Base-by-base conservation (phyloP, 192 early-diverging fungal genomes). In the Coemansia sp. region DNA sequence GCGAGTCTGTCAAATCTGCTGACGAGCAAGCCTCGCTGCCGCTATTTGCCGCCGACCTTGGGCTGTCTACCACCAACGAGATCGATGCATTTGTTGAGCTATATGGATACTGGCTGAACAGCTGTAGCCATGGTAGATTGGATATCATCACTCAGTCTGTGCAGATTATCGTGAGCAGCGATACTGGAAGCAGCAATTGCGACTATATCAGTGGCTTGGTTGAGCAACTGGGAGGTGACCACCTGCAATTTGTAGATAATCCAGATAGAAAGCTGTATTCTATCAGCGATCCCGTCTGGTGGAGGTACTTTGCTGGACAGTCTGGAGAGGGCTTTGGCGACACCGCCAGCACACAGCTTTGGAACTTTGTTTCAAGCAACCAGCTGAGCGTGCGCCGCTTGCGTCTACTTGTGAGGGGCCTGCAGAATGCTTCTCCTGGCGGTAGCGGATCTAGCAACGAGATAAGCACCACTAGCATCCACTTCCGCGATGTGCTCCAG, bases 401-500 rank as follows among this genome's bases (percentile, higher is more conserved):
- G 46, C 60, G 39, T 42, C 60, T 32, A 39, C 2, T 70, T 8
- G 33, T 63, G 9, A 8, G 33, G 7, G 67, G 67, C 20, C 13
- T 70, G 60, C 29, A 33, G 33, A 29, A 32, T 3, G 46, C 46
- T 14, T 29, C 43, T 15, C 50, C 56, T 20, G 40, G 19, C 37
- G 10, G 5, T 13, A 18, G 32, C 25, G 39, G 25, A 22, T 18
- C 11, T 10, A n/a, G 18, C 1, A 29, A 43, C 26, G 44, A 27
- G 15, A 48, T 70, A 28, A 29, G 34, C 35, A 41, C 53, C 2
- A 13, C 29, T 2, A 55, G 55, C 28, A 33, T 30, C 11, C 18
- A 15, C 2, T 37, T 64, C 47, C 67, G 67, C 35, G 67, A 70
- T 27, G 60, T 63, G 46, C n/a, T 70, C 11, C 67, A 70, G 47